Evolutionary conservation across 768 basidiomycete genomes (phyloP).

Genomic region (Panaeolus cyanescens): DNA sequence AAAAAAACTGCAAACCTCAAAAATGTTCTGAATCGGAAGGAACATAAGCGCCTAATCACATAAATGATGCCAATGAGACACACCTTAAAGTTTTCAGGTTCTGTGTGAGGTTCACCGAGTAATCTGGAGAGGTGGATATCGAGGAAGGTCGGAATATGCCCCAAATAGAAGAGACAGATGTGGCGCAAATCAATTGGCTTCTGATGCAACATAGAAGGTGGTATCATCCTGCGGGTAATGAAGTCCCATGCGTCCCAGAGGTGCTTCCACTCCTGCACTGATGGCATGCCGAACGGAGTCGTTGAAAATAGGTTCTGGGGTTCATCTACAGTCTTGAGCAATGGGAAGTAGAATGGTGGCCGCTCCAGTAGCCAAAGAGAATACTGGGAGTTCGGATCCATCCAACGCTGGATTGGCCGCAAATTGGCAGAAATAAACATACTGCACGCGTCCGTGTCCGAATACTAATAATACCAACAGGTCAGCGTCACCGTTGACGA

Average conservation of each 20-base stretch:
- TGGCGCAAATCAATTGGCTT: constrained; percentile 95
- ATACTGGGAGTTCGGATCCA: constrained; percentile 68
- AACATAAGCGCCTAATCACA: constrained; percentile 12
- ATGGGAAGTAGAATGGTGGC: constrained; percentile 77
- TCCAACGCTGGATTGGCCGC: constrained; percentile 88
- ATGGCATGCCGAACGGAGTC: constrained; percentile 69
- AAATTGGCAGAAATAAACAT: constrained; percentile 78
- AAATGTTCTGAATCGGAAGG: constrained; percentile 56
- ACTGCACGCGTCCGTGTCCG: constrained; percentile 63
- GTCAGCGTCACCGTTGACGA: neutral
- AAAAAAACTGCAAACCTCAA: constrained; percentile 52
- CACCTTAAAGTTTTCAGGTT: constrained; percentile 81
- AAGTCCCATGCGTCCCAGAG: constrained; percentile 92
- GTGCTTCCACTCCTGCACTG: constrained; percentile 74
- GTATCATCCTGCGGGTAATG: constrained; percentile 84
- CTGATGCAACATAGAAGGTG: constrained; percentile 78
- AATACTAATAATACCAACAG: constrained; percentile 57
- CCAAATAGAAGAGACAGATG: constrained; percentile 95
- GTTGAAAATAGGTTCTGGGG: constrained; percentile 22
- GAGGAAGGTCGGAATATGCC: constrained; percentile 91
- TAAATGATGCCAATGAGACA: neutral
- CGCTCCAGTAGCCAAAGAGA: constrained; percentile 92
- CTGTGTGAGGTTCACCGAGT: constrained; percentile 76
- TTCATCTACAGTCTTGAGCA: constrained; percentile 43
- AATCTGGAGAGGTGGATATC: constrained; percentile 86